Base-by-base conservation (phyloP, 257 asterid genomes). In the Scutellaria barbata region DNA sequence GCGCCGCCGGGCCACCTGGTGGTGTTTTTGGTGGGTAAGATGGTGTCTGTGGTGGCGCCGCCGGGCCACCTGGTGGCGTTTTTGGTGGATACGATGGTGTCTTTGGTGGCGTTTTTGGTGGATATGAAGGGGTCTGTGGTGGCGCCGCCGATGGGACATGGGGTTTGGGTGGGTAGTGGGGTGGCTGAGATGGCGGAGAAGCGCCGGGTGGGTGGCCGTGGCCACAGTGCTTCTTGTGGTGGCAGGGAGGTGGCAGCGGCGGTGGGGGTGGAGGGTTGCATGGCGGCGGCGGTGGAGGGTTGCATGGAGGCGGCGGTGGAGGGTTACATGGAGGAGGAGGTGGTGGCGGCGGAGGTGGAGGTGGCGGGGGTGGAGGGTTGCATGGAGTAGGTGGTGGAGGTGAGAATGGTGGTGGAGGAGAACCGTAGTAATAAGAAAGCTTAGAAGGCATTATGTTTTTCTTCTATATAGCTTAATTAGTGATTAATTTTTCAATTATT, bases 391-490 rank as follows among this genome's bases (percentile, higher is more conserved):
- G 76, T 1, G 80, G 69, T 1, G 85, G 74, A 1, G 69, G 63
- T 0, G 79, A 61, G 0, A 71, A 59, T 0, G 71, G 78, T 37
- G 73, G 85, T 1, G 86, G 86, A 18, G 86, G 86, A n/a, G 87
- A 83, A 37, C 25, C 1, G 76, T 83, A 80, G 0, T 37, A 37
- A 54, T 84, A 81, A 30, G 55, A 37, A 6, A 56, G 12, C 67
- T 73, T 81, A 14, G 84, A 45, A 77, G 85, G 80, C 87, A 83
- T 80, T 22, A 53, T 63, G 22, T 0, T 0, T 16, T 33, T 0
- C 35, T 30, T 30, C 12, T 51, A 7, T 51, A 7, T 10, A 10
- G 30, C 30, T 1, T 13, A 33, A 20, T 33, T 43, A 30, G 76
- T 60, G 78, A 65, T 66, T 46, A 81, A 68, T 3, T 13, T 8